These are phyloP conservation scores for Keithomyces neogunnii DNA, from an alignment of 2,329 filamentous ascomycete species.

Conservation along the genomic window DNA sequence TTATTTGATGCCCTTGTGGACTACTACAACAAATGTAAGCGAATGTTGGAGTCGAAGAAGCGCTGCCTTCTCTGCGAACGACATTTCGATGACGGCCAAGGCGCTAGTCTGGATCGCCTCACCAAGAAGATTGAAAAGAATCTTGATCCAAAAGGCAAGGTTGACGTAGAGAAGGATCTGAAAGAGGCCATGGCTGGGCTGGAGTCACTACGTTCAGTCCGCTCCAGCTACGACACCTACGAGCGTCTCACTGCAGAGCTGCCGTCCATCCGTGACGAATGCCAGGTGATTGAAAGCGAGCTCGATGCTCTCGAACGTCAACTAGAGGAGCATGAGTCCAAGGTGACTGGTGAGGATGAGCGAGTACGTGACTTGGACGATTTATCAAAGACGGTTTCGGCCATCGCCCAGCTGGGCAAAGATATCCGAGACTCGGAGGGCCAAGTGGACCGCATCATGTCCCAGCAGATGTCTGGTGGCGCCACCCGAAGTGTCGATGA, in stretches of 20 bases:
- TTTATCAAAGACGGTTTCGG: slow-evolving; percentile 66
- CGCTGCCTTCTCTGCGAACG: slow-evolving; percentile 71
- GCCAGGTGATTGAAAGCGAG: slow-evolving; percentile 52
- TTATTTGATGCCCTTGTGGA: slow-evolving; percentile 60
- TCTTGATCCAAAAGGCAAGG: slow-evolving; percentile 52
- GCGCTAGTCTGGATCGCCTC: slow-evolving; percentile 52
- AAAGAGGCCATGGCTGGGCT: slow-evolving; percentile 41
- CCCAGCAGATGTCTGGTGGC: slow-evolving; percentile 64
- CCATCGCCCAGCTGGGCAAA: slow-evolving; percentile 61
- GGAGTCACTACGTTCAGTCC: slow-evolving; percentile 51
- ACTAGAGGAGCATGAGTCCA: slow-evolving; percentile 59
- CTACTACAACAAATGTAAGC: slow-evolving; percentile 63
- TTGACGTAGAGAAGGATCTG: slow-evolving; percentile 54
- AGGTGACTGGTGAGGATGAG: slow-evolving; percentile 55
- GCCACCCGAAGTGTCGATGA: slow-evolving; percentile 67
- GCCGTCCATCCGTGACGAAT: slow-evolving; percentile 57
- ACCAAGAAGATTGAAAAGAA: slow-evolving; percentile 57
- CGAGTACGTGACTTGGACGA: slow-evolving; percentile 66
- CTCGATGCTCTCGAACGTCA: slow-evolving; percentile 49
- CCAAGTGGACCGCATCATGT: slow-evolving; percentile 67
- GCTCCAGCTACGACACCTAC: slow-evolving; percentile 66
- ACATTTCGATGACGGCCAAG: slow-evolving; percentile 52
- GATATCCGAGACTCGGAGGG: slow-evolving; percentile 64
- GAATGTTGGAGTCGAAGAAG: slow-evolving; percentile 57
- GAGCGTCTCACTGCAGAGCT: slow-evolving; percentile 63